Conservation (phyloP, 208 protist species). For the Wallacemonas sp. region DNA sequence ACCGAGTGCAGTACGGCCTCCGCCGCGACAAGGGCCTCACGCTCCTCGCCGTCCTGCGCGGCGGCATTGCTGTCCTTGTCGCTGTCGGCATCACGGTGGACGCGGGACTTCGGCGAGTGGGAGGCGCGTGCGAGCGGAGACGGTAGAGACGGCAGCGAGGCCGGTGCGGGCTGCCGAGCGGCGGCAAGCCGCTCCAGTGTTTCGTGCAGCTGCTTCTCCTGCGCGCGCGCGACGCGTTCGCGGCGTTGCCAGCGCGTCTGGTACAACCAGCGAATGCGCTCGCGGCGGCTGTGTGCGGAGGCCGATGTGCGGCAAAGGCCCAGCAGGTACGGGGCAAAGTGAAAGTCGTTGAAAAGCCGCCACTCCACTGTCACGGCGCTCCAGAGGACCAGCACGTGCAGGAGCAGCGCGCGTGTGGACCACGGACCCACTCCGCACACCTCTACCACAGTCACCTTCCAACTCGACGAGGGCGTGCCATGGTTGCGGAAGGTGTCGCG, state of each 20-base stretch:
- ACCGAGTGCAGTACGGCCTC: slow-evolving; percentile 4
- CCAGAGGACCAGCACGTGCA: slow-evolving; percentile 21
- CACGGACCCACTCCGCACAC: slow-evolving; percentile 21
- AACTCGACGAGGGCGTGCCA: background rate
- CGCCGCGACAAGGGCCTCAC: background rate
- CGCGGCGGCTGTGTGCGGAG: slow-evolving; percentile 5
- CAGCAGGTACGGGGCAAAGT: slow-evolving; percentile 28
- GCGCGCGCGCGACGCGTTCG: background rate
- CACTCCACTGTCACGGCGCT: slow-evolving; percentile 23
- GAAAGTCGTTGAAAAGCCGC: slow-evolving; percentile 34
- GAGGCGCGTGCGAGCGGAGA: background rate
- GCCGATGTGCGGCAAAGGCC: slow-evolving; percentile 16
- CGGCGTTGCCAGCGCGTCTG: background rate
- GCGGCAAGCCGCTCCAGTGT: slow-evolving; percentile 22
- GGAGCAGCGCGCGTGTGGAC: slow-evolving; percentile 2
- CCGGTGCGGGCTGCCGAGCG: slow-evolving; percentile 8
- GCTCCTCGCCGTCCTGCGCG: background rate
- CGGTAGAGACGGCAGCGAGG: background rate
- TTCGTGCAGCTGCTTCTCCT: slow-evolving; percentile 24
- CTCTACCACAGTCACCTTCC: background rate
- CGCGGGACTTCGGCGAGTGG: background rate
- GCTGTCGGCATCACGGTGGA: background rate
- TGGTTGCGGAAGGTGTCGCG: background rate
- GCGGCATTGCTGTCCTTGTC: background rate
- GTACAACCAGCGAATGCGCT: slow-evolving; percentile 21